Base-by-base conservation (phyloP, 345 rosid genomes). In the Physaria fendleri region DNA sequence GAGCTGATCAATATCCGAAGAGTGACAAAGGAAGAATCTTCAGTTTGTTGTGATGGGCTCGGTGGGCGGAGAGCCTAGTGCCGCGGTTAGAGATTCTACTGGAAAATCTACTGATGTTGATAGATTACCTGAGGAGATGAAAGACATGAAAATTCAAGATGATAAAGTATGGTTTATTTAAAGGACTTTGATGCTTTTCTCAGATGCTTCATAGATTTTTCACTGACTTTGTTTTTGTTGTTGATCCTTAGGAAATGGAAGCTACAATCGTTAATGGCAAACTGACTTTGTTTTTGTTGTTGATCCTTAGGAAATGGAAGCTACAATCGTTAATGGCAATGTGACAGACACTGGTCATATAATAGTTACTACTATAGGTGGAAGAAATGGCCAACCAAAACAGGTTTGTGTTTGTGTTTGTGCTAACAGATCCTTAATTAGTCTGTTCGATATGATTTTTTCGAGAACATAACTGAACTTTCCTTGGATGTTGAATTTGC, bases 341-440 rank as follows among this genome's bases (percentile, higher is more conserved):
- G 86, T 94, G 18, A 83, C 99, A 0, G 99, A 93, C 76, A 78
- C 93, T 4, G 97, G 99, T 13, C 97, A 89, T 77, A 86, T 93
- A 41, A 93, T 89, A 66, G 99, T 93, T 9, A 89, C 99, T 40
- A 89, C 97, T 12, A 89, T 87, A 65, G 99, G 97, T 37, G 99
- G 99, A 58, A 79, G 83, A 83, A 87, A 93, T 71, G 97, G 97
- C 71, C 95, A 89, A 68, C 94, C 95, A 5, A 93, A 85, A 62
- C 97, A 86, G 97, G 98, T 92, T 15, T 22, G 22, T 32, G 23
- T 23, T 8, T 25, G 24, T 22, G 24, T 2, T 4, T 22, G 2
- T 22, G 2, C 24, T 4, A 22, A 32, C 8, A 1, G 38, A 32
- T 43, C 18, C 42, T 33, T 20, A 0, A 7, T 21, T 47, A 22